Evolutionary conservation across 108 stramenopile genomes (phyloP), one percentile per base, ranked within the genome.

Genomic region (Nitzschia palea): DNA sequence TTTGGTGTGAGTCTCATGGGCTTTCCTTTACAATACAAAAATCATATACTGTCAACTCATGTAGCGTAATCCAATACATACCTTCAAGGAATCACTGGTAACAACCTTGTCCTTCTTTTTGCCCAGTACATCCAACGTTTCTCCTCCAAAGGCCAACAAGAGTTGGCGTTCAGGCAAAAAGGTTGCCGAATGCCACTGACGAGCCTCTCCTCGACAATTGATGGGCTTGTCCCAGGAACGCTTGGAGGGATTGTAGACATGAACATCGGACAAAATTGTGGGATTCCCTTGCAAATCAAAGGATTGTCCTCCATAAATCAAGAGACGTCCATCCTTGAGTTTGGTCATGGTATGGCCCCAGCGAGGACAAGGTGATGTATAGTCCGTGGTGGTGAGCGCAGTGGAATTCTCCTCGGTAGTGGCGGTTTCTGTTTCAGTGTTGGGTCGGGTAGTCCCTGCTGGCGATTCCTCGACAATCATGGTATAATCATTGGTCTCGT

Each of bases 291-390:
- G 9, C n/a, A 31, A n/a, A 47, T 67, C 70, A 53, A 82, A 67
- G 26, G 81, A 77, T 76, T 91, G 88, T 29, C 93, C 93, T 44
- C 93, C 93, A 58, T 94, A 91, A 2, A 91, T 81, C 22, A 94
- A 58, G 25, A 91, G 55, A 17, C 83, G 75, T n/a, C 64, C 62
- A 45, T 83, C 76, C 31, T 87, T 86, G 20, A 94, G 74, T 69
- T 74, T 62, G 8, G 88, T 88, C 81, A 89, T 82, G 12, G 83
- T 86, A 28, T 91, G 88, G 36, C 90, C 93, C 93, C 93, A 94
- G 31, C 93, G 72, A 17, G 84, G 74, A 64, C 83, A 76, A 14
- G 91, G 87, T 6, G 70, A 50, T 9, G 57, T 50, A 22, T 51
- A 22, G 29, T 15, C 29, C 26, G 31, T 30, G 12, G n/a, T 1